Percentiles rank a stretch among this genome's conserved stretches.
These are phyloP conservation scores for Hypoxylon sp. DNA, from an alignment of 2,329 filamentous ascomycete genomes.

Conservation along the genomic window DNA sequence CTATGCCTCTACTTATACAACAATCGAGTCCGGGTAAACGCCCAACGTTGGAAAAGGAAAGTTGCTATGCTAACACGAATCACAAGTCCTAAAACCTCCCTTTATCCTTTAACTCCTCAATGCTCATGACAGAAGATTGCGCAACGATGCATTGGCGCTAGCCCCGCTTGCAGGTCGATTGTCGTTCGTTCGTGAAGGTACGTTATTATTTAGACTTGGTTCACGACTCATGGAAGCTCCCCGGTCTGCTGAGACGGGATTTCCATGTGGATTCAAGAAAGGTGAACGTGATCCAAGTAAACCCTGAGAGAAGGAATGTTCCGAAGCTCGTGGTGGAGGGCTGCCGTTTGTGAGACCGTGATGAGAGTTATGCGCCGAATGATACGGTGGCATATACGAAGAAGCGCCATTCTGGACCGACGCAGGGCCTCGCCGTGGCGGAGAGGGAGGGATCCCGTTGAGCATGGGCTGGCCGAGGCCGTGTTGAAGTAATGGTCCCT, in stretches of 20 bases:
- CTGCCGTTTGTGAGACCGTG: constrained; percentile 59
- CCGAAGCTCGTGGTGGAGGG: constrained; percentile 61
- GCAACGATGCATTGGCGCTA: constrained; percentile 82
- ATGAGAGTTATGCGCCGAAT: constrained; percentile 51
- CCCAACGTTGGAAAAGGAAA: constrained; percentile 44
- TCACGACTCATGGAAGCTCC: constrained; percentile 55
- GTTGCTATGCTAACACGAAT: constrained; percentile 34
- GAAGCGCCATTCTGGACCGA: constrained; percentile 57
- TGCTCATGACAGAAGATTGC: constrained; percentile 76
- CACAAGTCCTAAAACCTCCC: constrained; percentile 15
- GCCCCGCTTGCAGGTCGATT: constrained; percentile 71
- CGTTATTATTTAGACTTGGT: constrained; percentile 52
- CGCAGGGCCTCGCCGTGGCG: constrained; percentile 63
- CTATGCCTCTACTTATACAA: constrained; percentile 53
- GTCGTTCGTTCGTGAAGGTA: constrained; percentile 54
- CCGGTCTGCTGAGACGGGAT: constrained; percentile 56
- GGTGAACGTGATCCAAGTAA: constrained; percentile 60
- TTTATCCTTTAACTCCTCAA: constrained; percentile 5
- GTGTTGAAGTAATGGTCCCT: constrained; percentile 62
- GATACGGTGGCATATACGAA: constrained; percentile 59
- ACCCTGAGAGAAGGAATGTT: constrained; percentile 63
- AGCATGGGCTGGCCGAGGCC: constrained; percentile 59
- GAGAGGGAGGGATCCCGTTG: constrained; percentile 66
- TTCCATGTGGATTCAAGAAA: constrained; percentile 62
- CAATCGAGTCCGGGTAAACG: constrained; percentile 46